Percentiles rank a stretch among this genome's conserved stretches.
These are phyloP conservation scores for Lablab purpureus DNA, from an alignment of 306 rosid species.

Conservation along the genomic window DNA sequence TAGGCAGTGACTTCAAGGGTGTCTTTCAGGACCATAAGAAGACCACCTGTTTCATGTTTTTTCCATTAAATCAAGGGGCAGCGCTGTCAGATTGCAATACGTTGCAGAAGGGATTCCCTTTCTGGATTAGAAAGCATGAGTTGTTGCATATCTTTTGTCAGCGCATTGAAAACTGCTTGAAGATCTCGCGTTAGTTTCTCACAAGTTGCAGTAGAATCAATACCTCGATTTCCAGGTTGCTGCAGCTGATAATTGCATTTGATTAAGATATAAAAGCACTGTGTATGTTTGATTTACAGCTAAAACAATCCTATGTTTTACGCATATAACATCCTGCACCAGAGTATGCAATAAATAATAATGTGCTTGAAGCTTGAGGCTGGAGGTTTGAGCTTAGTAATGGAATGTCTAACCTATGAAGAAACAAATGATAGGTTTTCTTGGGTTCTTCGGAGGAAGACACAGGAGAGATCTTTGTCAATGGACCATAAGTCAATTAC, in stretches of 20 bases:
- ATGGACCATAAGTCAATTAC: too few relatives aligned
- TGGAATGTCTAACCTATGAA: neutral
- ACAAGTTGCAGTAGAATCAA: slow-evolving; percentile 57
- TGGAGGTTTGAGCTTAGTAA: neutral
- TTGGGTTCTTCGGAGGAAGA: neutral
- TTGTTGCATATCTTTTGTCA: slow-evolving; percentile 89
- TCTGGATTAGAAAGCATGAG: slow-evolving; percentile 81
- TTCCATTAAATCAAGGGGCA: slow-evolving; percentile 55
- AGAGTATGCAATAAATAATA: slow-evolving; percentile 14
- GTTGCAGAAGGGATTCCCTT: slow-evolving; percentile 74
- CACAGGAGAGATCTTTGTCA: too few relatives aligned
- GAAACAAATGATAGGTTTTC: slow-evolving; percentile 20
- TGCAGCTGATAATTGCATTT: slow-evolving; percentile 61
- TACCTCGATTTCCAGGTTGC: slow-evolving; percentile 63
- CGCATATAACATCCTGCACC: slow-evolving; percentile 14
- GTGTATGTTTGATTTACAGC: slow-evolving; percentile 39
- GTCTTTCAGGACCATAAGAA: slow-evolving; percentile 47
- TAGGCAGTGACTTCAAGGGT: slow-evolving; percentile 44
- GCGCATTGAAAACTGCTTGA: slow-evolving; percentile 65
- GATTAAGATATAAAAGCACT: slow-evolving; percentile 40
- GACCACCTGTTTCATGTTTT: slow-evolving; percentile 45
- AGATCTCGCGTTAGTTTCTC: slow-evolving; percentile 73
- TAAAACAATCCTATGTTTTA: neutral
- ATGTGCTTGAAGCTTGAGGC: neutral
- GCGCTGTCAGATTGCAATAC: slow-evolving; percentile 53